These are phyloP conservation scores for Primulina tabacum DNA, from an alignment of 257 asterid genomes.

Conservation along the genomic window DNA sequence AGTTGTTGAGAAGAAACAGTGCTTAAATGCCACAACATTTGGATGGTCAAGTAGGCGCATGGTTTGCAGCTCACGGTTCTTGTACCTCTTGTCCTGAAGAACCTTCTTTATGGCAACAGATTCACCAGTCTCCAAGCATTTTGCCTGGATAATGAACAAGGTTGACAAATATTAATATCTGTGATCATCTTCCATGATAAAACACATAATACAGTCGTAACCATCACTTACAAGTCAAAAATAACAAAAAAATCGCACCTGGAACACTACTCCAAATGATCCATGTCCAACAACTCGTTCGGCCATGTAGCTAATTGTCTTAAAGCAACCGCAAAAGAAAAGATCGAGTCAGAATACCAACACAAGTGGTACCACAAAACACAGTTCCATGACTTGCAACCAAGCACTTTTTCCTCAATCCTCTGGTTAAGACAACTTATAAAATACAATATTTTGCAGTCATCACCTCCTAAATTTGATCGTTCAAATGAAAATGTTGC, in stretches of 20 bases:
- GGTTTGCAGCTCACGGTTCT: slow-evolving; percentile 90
- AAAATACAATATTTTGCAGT: slow-evolving; percentile 3
- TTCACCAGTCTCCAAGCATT: slow-evolving; percentile 90
- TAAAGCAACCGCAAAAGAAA: slow-evolving; percentile 23
- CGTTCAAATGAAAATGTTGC: slow-evolving; percentile 1
- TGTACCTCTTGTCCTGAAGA: slow-evolving; percentile 93
- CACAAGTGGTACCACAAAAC: not conserved
- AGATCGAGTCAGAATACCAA: slow-evolving; percentile 3
- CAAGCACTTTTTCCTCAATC: slow-evolving; percentile 2
- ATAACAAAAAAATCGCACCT: slow-evolving; percentile 41
- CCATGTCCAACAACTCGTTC: slow-evolving; percentile 92
- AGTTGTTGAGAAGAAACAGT: slow-evolving; percentile 96
- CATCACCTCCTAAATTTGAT: slow-evolving; percentile 9
- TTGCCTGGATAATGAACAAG: slow-evolving; percentile 59
- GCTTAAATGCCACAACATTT: slow-evolving; percentile 84
- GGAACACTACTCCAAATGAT: slow-evolving; percentile 91
- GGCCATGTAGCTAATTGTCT: slow-evolving; percentile 94
- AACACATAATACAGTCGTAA: slow-evolving; percentile 20
- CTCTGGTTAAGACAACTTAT: not conserved
- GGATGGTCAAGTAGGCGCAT: slow-evolving; percentile 98
- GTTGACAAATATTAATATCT: slow-evolving; percentile 24
- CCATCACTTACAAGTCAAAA: slow-evolving; percentile 21
- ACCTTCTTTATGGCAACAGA: slow-evolving; percentile 95
- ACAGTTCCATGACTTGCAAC: slow-evolving; percentile 7
- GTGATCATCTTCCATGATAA: slow-evolving; percentile 10